Conservation (phyloP, 371 early-diverging fungal genomes). For the Mucor sp. region DNA sequence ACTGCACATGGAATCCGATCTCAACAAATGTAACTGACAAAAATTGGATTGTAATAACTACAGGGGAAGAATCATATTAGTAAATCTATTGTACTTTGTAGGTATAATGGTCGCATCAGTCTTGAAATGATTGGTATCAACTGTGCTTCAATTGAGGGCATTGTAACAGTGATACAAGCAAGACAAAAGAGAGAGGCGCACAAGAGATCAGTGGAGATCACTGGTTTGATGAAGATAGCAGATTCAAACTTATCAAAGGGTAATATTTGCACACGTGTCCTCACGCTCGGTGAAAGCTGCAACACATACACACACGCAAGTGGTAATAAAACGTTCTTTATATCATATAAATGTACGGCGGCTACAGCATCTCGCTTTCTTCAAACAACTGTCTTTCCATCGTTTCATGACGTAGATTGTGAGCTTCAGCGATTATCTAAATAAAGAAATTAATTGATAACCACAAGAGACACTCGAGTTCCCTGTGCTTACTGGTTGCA, state of each 20-base stretch:
- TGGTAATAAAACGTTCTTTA: neutral
- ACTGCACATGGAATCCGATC: no score
- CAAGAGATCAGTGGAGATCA: neutral
- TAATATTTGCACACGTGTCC: neutral
- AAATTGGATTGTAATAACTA: no score
- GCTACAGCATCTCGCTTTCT: constrained; percentile 17
- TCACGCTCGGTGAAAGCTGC: neutral
- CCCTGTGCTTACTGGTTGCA: constrained; percentile 57
- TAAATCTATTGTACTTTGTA: no score
- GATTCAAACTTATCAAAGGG: neutral
- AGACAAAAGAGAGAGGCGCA: neutral
- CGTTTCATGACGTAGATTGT: constrained; percentile 65
- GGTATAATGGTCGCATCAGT: neutral
- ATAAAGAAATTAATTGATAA: neutral
- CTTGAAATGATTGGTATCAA: neutral
- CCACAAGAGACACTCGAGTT: neutral
- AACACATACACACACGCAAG: neutral
- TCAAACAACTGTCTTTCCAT: constrained; percentile 53
- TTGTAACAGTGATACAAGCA: neutral
- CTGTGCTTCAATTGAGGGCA: neutral
- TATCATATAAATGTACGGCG: neutral
- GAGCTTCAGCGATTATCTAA: constrained; percentile 64
- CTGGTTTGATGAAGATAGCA: neutral
- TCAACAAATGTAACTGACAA: no score
- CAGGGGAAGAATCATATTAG: no score